These are phyloP conservation scores for Trypanosoma melophagium DNA, from an alignment of 208 protist genomes.

Conservation along the genomic window DNA sequence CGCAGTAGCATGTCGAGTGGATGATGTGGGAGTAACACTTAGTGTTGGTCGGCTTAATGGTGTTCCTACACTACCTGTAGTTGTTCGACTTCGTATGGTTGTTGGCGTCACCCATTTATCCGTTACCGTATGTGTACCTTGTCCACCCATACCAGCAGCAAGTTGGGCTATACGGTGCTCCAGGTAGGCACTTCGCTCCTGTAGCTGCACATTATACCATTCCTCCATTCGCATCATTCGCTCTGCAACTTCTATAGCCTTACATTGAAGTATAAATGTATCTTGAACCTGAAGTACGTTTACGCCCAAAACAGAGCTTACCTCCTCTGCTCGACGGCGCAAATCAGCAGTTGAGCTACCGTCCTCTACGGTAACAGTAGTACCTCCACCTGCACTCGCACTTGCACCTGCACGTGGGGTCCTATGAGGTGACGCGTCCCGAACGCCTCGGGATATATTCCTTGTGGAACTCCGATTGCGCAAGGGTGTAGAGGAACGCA, in stretches of 20 bases:
- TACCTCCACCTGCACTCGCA: too few species aligned
- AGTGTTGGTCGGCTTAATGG: background rate
- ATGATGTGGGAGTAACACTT: background rate
- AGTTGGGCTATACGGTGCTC: slow-evolving; percentile 51
- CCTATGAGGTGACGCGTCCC: slow-evolving; percentile 16
- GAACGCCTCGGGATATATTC: slow-evolving; percentile 5
- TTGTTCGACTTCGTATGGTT: slow-evolving; percentile 5
- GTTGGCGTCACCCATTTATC: slow-evolving; percentile 14
- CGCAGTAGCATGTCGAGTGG: background rate
- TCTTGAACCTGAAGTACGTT: slow-evolving; percentile 56
- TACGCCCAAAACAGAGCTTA: slow-evolving; percentile 50
- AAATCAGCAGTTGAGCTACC: slow-evolving; percentile 25
- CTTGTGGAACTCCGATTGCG: slow-evolving; percentile 13
- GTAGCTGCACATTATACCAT: slow-evolving; percentile 55
- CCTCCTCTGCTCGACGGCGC: slow-evolving; percentile 47
- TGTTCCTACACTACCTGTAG: background rate
- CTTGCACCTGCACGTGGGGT: background rate
- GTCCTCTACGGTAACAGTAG: background rate
- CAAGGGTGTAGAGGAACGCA: slow-evolving; percentile 22
- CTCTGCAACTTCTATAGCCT: slow-evolving; percentile 69
- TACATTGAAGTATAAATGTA: slow-evolving; percentile 48
- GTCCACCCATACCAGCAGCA: slow-evolving; percentile 19
- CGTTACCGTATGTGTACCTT: background rate
- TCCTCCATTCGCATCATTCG: slow-evolving; percentile 38
- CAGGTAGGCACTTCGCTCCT: slow-evolving; percentile 45